Percentiles rank a stretch among this genome's conserved stretches.
These are phyloP conservation scores for Limnanthes douglasii DNA, from an alignment of 345 rosid species.

Conservation along the genomic window DNA sequence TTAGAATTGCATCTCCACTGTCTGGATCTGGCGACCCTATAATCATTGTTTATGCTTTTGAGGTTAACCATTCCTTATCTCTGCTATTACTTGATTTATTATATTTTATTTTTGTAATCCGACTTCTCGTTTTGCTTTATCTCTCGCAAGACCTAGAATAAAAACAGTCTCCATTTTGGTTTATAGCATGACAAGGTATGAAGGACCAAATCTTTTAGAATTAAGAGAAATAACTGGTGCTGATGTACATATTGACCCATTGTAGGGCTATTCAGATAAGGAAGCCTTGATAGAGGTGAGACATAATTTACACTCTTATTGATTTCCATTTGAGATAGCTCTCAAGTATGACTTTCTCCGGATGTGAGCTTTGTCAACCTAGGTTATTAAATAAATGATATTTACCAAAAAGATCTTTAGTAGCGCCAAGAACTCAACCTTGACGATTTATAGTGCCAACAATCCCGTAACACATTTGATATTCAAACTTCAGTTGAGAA, in stretches of 20 bases:
- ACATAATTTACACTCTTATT: slow-evolving; percentile 1
- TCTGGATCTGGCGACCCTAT: slow-evolving; percentile 23
- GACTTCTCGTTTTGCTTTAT: slow-evolving; percentile 1
- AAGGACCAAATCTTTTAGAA: slow-evolving; percentile 14
- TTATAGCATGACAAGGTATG: slow-evolving; percentile 12
- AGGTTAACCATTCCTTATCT: slow-evolving; percentile 18
- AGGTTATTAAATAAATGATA: too few relatives aligned
- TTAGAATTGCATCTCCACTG: slow-evolving; percentile 19
- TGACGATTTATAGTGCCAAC: too few relatives aligned
- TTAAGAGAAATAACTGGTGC: slow-evolving; percentile 17
- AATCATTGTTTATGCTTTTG: slow-evolving; percentile 41
- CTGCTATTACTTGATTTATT: neutral
- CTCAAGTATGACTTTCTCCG: slow-evolving; percentile 13
- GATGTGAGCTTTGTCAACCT: too few relatives aligned
- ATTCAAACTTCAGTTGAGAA: too few relatives aligned
- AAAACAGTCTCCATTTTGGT: slow-evolving; percentile 24
- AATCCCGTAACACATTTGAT: too few relatives aligned
- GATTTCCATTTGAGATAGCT: slow-evolving; percentile 12
- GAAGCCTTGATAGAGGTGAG: slow-evolving; percentile 41
- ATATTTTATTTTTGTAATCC: neutral
- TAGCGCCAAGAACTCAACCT: too few relatives aligned
- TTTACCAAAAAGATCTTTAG: too few relatives aligned
- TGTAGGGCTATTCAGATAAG: slow-evolving; percentile 15
- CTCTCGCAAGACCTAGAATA: slow-evolving; percentile 26
- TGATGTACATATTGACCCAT: slow-evolving; percentile 22